Evolutionary conservation across 2,329 filamentous ascomycete genomes (phyloP), one percentile per base, ranked within the genome.

Genomic region (Cladosporium cucumerinum): DNA sequence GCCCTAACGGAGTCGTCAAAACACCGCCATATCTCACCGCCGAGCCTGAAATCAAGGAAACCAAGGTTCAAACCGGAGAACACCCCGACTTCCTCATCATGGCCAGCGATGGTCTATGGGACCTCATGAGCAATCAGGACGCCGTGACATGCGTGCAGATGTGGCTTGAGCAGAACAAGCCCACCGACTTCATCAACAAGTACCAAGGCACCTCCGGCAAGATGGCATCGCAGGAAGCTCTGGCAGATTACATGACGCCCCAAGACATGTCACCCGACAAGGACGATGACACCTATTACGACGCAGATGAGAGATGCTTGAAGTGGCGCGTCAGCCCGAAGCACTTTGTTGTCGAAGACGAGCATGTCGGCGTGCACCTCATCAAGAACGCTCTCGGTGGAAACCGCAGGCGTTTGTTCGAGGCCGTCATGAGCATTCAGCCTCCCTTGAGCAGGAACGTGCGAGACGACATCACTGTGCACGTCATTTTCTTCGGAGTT

Each of bases 1-100:
- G 80, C 0, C 82, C 84, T 2, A 76, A 79, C 16, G 74, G 70
- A 18, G 75, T 68, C 64, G 70, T 69, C 71, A 74, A 79, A 60
- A 85, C 86, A 0, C 88, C 87, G 3, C 89, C 89, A 0, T 91
- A 91, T 74, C 76, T 91, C 69, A 90, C 86, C 0, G 88, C 88
- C 0, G 83, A 87, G 70, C 89, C 89, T 0, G 86, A 87, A 34
- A 79, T 91, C 28, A 87, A 82, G 1, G 86, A 84, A 3, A 85
- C 82, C 0, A 75, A 78, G 34, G 77, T 90, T 6, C 58, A 61
- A 23, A 75, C 78, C 0, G 76, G 77, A 2, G 72, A 72, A 0
- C 77, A 78, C 25, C 76, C 78, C 2, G 82, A 84, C 58, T 91
- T 91, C 70, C 74, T 90, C 60, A 87, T 91, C 66, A 79, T 91